Conservation (phyloP, 2,329 filamentous ascomycete genomes). For the Fusarium dlaminii region DNA sequence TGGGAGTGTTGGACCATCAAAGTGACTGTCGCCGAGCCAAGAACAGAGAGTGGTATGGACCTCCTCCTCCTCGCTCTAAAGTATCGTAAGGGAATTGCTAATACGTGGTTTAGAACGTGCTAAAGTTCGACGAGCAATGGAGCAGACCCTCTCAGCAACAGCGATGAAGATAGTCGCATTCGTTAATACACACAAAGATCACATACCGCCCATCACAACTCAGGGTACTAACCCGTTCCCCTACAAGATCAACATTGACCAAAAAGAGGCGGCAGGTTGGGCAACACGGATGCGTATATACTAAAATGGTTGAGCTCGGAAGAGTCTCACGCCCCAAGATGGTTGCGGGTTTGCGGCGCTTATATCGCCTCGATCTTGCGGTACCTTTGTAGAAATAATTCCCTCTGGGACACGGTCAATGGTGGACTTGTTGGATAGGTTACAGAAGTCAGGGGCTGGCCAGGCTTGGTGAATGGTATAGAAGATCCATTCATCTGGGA, state of each 20-base stretch:
- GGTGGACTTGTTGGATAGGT: not conserved
- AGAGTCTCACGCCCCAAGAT: not conserved
- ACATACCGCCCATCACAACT: constrained; percentile 96
- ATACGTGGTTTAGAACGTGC: constrained; percentile 71
- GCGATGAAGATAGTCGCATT: constrained; percentile 90
- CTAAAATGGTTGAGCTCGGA: constrained; percentile 45
- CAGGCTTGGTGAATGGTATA: not conserved
- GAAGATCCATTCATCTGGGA: not conserved
- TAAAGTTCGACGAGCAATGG: constrained; percentile 91
- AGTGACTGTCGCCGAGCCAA: constrained; percentile 89
- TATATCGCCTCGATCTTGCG: not conserved
- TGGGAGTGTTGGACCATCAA: constrained; percentile 98
- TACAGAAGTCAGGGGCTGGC: not conserved
- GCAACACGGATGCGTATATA: constrained; percentile 81
- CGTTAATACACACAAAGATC: constrained; percentile 89
- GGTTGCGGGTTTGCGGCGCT: not conserved
- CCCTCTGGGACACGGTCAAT: not conserved
- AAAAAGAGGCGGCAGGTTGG: constrained; percentile 78
- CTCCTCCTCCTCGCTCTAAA: not conserved
- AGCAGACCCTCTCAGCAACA: constrained; percentile 85
- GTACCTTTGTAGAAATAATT: not conserved
- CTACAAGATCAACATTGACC: constrained; percentile 90
- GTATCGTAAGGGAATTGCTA: not conserved
- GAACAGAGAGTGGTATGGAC: constrained; percentile 82
- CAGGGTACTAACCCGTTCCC: constrained; percentile 95